These are phyloP conservation scores for Fusarium dimerum DNA, from an alignment of 2,329 filamentous ascomycete genomes.

Conservation along the genomic window DNA sequence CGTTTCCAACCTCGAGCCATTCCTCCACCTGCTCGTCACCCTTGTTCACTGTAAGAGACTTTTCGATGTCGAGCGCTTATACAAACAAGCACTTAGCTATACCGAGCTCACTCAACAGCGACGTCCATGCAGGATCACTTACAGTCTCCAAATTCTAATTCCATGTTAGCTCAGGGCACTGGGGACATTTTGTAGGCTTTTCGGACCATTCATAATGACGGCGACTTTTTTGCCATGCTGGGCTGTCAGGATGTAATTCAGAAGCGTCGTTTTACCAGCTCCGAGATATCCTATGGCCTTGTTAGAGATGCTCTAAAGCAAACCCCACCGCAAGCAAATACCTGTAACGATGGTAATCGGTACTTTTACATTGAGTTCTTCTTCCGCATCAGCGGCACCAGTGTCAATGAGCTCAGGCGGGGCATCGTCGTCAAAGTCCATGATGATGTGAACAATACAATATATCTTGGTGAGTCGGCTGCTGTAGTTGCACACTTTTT, in stretches of 20 bases:
- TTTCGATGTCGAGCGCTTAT: slow-evolving; percentile 90
- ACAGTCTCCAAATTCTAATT: slow-evolving; percentile 78
- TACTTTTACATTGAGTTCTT: slow-evolving; percentile 64
- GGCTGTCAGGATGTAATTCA: slow-evolving; percentile 95
- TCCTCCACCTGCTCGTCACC: slow-evolving; percentile 82
- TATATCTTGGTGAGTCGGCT: neutral
- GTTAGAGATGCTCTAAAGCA: slow-evolving; percentile 1
- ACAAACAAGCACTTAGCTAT: slow-evolving; percentile 5
- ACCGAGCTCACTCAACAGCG: neutral
- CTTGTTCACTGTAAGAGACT: slow-evolving; percentile 87
- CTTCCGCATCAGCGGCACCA: slow-evolving; percentile 36
- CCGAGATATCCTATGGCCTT: slow-evolving; percentile 77
- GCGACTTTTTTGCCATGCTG: slow-evolving; percentile 98
- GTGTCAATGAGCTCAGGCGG: slow-evolving; percentile 65
- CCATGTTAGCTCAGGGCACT: slow-evolving; percentile 14
- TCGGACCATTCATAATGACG: slow-evolving; percentile 84
- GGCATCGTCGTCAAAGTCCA: slow-evolving; percentile 67
- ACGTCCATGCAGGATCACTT: slow-evolving; percentile 34
- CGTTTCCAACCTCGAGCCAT: slow-evolving; percentile 95
- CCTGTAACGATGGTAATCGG: slow-evolving; percentile 85
- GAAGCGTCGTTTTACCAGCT: slow-evolving; percentile 89
- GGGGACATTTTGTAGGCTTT: neutral
- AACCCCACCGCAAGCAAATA: slow-evolving; percentile 30
- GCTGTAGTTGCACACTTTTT: neutral
- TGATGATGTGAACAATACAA: slow-evolving; percentile 31